Percentiles rank a stretch among this genome's conserved stretches.
These are phyloP conservation scores for Rubroboletus pulcherrimus DNA, from an alignment of 768 basidiomycete genomes.

Conservation along the genomic window DNA sequence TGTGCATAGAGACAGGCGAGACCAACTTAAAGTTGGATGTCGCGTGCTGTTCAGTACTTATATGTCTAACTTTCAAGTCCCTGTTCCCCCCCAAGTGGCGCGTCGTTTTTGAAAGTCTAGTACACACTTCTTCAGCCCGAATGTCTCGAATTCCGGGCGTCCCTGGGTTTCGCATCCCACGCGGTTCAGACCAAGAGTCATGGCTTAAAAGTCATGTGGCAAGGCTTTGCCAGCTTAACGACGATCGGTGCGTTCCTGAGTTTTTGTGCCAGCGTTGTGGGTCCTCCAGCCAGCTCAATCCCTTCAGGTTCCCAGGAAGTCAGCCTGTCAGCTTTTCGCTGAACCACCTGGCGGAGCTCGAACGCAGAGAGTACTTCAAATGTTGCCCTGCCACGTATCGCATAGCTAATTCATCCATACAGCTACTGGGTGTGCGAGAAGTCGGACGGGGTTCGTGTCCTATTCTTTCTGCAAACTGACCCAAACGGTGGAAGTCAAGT, in stretches of 20 bases:
- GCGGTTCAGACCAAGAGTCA: slow-evolving; percentile 54
- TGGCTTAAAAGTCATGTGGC: slow-evolving; percentile 68
- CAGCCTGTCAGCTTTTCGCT: slow-evolving; percentile 90
- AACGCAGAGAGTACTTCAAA: slow-evolving; percentile 67
- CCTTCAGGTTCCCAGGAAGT: slow-evolving; percentile 83
- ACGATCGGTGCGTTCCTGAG: slow-evolving; percentile 50
- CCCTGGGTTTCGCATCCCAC: slow-evolving; percentile 57
- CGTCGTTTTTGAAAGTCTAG: background rate
- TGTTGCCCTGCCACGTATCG: background rate
- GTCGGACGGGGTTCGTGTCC: slow-evolving; percentile 90
- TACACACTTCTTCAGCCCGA: background rate
- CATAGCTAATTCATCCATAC: slow-evolving; percentile 16
- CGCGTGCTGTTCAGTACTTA: slow-evolving; percentile 1
- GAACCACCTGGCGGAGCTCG: slow-evolving; percentile 69
- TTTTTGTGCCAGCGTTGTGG: background rate
- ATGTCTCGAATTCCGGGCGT: slow-evolving; percentile 68
- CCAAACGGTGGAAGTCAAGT: slow-evolving; percentile 46
- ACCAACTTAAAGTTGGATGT: background rate
- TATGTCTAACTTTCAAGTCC: background rate
- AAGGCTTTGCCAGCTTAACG: slow-evolving; percentile 57
- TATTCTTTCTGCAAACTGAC: slow-evolving; percentile 75
- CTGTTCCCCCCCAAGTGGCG: background rate
- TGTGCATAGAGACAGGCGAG: background rate
- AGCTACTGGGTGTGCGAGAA: slow-evolving; percentile 99
- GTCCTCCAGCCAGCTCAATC: slow-evolving; percentile 6